Conservation (phyloP, 768 basidiomycete species). For the Auricularia cornea region DNA sequence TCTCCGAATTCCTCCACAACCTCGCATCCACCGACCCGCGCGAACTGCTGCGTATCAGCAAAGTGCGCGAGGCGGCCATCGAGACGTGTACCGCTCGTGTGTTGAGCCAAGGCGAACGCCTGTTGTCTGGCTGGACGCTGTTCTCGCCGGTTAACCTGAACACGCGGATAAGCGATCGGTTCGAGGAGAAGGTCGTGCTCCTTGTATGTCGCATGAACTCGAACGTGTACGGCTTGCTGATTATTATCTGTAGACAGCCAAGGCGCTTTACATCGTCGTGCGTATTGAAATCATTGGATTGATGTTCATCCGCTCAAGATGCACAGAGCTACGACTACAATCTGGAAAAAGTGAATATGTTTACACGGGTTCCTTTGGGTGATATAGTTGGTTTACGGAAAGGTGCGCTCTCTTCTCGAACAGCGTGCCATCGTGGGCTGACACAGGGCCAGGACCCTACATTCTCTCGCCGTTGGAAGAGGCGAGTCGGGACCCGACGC, state of each 20-base stretch:
- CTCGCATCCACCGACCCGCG: conserved; percentile 88
- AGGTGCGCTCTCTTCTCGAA: conserved; percentile 37
- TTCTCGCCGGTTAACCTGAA: conserved; percentile 77
- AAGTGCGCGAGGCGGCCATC: conserved; percentile 86
- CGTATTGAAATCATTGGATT: conserved; percentile 29
- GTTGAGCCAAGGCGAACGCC: conserved; percentile 63
- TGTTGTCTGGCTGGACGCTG: conserved; percentile 86
- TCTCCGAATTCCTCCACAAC: conserved; percentile 87
- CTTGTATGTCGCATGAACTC: conserved; percentile 63
- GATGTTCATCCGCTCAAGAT: conserved; percentile 8
- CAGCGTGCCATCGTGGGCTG: background rate
- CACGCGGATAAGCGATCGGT: conserved; percentile 61
- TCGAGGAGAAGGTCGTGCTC: conserved; percentile 90
- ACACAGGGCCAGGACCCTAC: conserved; percentile 62
- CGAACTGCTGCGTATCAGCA: conserved; percentile 79
- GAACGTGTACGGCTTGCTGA: background rate
- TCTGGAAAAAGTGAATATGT: conserved; percentile 84
- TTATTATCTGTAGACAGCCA: conserved; percentile 21
- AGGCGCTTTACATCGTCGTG: conserved; percentile 73
- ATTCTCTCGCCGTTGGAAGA: conserved; percentile 92
- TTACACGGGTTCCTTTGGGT: conserved; percentile 80
- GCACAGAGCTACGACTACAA: conserved; percentile 90
- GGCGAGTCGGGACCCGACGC: conserved; percentile 74
- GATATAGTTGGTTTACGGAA: conserved; percentile 71
- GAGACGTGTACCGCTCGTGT: conserved; percentile 78